A percentile compares a stretch with the other conserved stretches of the same genome.
These are phyloP conservation scores for Colletotrichum kahawae DNA, from an alignment of 2,329 filamentous ascomycete species.

Conservation along the genomic window DNA sequence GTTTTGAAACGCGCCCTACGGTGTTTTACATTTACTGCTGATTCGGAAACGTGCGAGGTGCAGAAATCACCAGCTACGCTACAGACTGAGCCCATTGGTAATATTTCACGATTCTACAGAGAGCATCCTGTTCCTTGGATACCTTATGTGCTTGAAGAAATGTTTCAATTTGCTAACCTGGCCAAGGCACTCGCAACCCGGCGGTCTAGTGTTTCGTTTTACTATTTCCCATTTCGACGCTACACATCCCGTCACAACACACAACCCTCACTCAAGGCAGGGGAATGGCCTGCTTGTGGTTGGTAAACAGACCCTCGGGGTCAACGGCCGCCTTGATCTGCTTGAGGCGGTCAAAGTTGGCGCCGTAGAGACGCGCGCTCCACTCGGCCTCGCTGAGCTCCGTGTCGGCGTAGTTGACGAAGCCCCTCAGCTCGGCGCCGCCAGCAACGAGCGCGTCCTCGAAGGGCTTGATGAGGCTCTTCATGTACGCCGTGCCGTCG, in stretches of 20 bases:
- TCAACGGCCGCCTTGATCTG: conserved; percentile 18
- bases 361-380: conserved; percentile 19
- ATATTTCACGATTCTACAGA: neutral
- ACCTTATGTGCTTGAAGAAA: neutral
- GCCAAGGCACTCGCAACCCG: neutral
- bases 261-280: neutral
- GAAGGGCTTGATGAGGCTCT: conserved; percentile 40
- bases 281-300: conserved; percentile 22
- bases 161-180: neutral
- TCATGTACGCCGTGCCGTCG: conserved; percentile 50
- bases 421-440: conserved; percentile 14
- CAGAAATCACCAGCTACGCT: neutral
- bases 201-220: neutral
- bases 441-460: conserved; percentile 16
- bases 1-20: neutral
- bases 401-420: conserved; percentile 23
- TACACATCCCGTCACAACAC: neutral
- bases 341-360: conserved; percentile 22
- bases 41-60: neutral
- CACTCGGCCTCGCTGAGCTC: conserved; percentile 21
- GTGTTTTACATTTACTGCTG: neutral
- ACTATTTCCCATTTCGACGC: neutral
- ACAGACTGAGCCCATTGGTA: neutral
- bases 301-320: conserved; percentile 19
- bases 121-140: neutral